phyloP scores from a whole-genome alignment of 2,329 filamentous ascomycete genomes.

The Botrytis elliptica region DNA sequence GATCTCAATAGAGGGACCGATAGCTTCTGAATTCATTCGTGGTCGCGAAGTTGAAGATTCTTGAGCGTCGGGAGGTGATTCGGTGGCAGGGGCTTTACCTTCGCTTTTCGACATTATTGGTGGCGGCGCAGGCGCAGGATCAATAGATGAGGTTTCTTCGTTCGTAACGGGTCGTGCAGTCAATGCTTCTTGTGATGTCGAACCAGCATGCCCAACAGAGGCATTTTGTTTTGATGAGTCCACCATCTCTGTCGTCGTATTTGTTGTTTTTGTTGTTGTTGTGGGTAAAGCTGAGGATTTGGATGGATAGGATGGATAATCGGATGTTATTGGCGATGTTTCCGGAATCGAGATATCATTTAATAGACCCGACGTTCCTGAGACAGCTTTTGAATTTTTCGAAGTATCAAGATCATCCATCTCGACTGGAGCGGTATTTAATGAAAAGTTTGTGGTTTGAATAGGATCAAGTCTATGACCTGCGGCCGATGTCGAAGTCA shows the following conservation, averaged over 20 bases:
- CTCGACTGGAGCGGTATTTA: neutral
- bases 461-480: neutral
- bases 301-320: neutral
- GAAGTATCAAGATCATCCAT: slow-evolving; percentile 4
- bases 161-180: neutral
- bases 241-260: neutral
- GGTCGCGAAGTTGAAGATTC: neutral
- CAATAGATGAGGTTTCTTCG: neutral
- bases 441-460: neutral
- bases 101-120: slow-evolving; percentile 4
- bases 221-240: neutral
- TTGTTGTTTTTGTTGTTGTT: neutral
- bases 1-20: neutral
- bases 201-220: neutral
- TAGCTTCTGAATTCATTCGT: slow-evolving; percentile 1
- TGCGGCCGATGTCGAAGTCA: slow-evolving; percentile 2
- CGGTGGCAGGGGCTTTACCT: slow-evolving; percentile 12
- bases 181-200: neutral
- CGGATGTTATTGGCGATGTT: slow-evolving; percentile 8
- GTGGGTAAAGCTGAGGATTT: neutral
- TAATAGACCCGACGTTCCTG: slow-evolving; percentile 16
- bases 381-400: neutral
- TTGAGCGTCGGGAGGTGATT: neutral
- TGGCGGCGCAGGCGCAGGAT: neutral
- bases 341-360: slow-evolving; percentile 18